phyloP scores from a whole-genome alignment of 768 basidiomycete genomes.

The Tylopilus intermedius region DNA sequence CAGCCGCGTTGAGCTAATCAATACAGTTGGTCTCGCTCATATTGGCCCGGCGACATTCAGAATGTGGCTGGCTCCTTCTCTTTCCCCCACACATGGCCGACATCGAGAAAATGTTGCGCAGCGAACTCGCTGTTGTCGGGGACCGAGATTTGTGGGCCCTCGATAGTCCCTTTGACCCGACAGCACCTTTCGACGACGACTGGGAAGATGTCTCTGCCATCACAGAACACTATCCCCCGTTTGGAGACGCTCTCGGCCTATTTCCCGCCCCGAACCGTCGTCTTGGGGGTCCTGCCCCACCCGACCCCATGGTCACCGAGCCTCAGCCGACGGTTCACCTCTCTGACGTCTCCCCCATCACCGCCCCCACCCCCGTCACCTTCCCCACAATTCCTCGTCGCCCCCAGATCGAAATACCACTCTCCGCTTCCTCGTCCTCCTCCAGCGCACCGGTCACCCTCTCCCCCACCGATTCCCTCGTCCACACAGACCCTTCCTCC shows the following conservation, averaged over 20 bases:
- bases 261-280: slow-evolving; percentile 8
- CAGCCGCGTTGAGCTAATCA: slow-evolving; percentile 6
- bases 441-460: neutral
- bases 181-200: neutral
- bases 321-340: slow-evolving; percentile 21
- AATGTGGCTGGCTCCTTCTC: slow-evolving; percentile 13
- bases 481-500: slow-evolving; percentile 2
- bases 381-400: neutral
- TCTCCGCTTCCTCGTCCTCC: neutral
- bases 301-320: neutral
- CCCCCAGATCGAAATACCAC: slow-evolving; percentile 5
- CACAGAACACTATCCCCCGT: neutral
- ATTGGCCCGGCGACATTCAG: slow-evolving; percentile 2
- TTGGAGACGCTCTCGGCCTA: slow-evolving; percentile 2
- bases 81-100: slow-evolving; percentile 14
- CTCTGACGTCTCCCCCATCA: slow-evolving; percentile 17
- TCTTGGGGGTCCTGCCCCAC: slow-evolving; percentile 1
- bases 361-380: neutral
- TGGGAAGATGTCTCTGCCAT: neutral
- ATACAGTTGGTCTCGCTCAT: slow-evolving; percentile 11
- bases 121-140: slow-evolving; percentile 15
- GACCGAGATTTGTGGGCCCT: slow-evolving; percentile 10
- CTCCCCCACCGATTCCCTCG: slow-evolving; percentile 1
- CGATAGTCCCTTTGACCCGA: neutral
- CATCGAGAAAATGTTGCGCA: slow-evolving; percentile 22